phyloP scores from a whole-genome alignment of 2,329 filamentous ascomycete genomes.

The Sclerotinia spermophila region DNA sequence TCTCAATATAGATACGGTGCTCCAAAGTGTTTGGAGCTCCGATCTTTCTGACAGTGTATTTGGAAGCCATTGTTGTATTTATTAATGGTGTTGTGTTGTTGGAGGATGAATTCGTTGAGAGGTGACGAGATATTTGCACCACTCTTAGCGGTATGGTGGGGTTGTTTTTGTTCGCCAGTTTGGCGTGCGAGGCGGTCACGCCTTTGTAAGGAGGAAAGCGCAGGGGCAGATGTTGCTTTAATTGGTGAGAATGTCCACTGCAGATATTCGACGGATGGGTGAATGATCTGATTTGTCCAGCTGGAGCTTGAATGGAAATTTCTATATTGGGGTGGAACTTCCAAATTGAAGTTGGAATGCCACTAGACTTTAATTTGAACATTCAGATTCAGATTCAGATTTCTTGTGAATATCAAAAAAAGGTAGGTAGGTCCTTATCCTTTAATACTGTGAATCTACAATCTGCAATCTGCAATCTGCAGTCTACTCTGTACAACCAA shows the following conservation, averaged over 20 bases:
- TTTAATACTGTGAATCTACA: not conserved
- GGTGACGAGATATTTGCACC: conserved; percentile 20
- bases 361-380: not conserved
- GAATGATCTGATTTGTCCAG: not conserved
- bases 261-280: not conserved
- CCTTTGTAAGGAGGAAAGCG: not conserved
- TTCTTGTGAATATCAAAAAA: not conserved
- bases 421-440: not conserved
- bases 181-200: conserved; percentile 16
- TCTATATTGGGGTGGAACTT: not conserved
- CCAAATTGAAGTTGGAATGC: conserved; percentile 6
- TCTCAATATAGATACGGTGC: conserved; percentile 96
- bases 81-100: conserved; percentile 17
- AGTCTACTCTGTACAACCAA: not conserved
- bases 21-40: conserved; percentile 89
- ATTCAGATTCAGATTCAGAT: not conserved
- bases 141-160: conserved; percentile 14
- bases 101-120: conserved; percentile 18
- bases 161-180: conserved; percentile 16
- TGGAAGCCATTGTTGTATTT: conserved; percentile 38
- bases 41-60: conserved; percentile 80
- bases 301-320: not conserved
- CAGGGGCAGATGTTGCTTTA: not conserved
- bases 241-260: not conserved
- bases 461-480: not conserved